Base-by-base conservation (phyloP, 345 rosid species). In the Eucalyptus leucophloia region DNA sequence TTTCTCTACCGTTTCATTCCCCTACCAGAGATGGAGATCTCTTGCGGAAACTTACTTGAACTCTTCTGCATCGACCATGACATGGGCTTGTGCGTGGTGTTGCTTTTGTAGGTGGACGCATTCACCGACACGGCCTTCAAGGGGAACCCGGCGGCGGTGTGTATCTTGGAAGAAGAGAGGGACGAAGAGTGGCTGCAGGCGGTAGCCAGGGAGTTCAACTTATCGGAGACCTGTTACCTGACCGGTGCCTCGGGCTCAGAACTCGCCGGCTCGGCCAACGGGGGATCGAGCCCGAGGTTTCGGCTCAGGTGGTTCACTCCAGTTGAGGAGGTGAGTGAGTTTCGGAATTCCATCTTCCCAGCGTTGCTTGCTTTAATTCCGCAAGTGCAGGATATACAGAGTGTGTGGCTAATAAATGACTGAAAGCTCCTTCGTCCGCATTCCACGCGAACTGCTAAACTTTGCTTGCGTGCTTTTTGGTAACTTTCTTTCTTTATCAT, bases 91-190 rank as follows among this genome's bases (percentile, higher is more conserved):
- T 34, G 62, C 12, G 23, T 77, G 60, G 34, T 19, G 32, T 11
- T 72, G 11, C 19, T 37, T 60, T 49, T 81, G 15, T 90, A 94
- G 97, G 99, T 95, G 86, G 98, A 97, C 86, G 97, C 98, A 6
- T 97, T 97, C 93, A 91, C 97, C 2, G 95, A 94, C 30, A 90
- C 95, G 3, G 92, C 98, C 10, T 97, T 96, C 94, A 94, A 93
- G 92, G 98, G 99, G 9, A 97, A 96, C 89, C 98, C 98, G 37
- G 98, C 98, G 6, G 97, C 97, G 12, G 98, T 97, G 34, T 97
- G 98, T 88, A 90, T 96, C 89, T 88, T 97, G 88, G 95, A 94
- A 26, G 95, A 95, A 45, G 96, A 93, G 13, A 92, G 90, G 90
- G 95, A 95, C 87, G 97, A 97, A 23, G 86, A 90, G 21, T 97